Percentiles rank a stretch among this genome's conserved stretches.
phyloP scores from a whole-genome alignment of 169 alveolate species.

The Plasmodium adleri region DNA sequence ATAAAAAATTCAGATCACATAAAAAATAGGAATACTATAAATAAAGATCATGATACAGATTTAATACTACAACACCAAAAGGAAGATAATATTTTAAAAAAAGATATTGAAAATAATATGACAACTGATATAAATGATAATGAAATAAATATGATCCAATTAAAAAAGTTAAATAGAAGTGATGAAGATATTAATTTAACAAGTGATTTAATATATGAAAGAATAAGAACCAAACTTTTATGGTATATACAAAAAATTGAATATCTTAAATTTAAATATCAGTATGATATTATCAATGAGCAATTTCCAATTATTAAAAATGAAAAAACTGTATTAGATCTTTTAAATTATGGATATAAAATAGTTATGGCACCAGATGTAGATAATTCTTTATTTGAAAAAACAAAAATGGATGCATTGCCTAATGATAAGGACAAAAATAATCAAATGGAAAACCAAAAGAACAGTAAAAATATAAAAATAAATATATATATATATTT shows the following conservation, averaged over 20 bases:
- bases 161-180: slow-evolving; percentile 18
- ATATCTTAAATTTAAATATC: slow-evolving; percentile 43
- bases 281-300: slow-evolving; percentile 61
- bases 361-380: slow-evolving; percentile 58
- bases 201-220: slow-evolving; percentile 45
- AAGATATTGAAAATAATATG: background rate
- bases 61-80: no score
- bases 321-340: slow-evolving; percentile 49
- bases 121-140: background rate
- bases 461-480: background rate
- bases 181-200: slow-evolving; percentile 36
- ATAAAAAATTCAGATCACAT: background rate
- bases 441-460: background rate
- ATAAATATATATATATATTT: background rate
- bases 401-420: background rate
- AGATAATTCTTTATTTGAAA: slow-evolving; percentile 47
- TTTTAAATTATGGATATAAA: slow-evolving; percentile 42
- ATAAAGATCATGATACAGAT: background rate
- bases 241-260: slow-evolving; percentile 42
- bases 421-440: background rate
- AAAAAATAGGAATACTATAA: background rate
- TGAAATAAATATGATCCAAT: slow-evolving; percentile 22
- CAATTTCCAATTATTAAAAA: slow-evolving; percentile 42
- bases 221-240: slow-evolving; percentile 37
- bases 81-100: background rate